phyloP scores from a whole-genome alignment of 176 grass and related monocot genomes.

The Otatea glauca region DNA sequence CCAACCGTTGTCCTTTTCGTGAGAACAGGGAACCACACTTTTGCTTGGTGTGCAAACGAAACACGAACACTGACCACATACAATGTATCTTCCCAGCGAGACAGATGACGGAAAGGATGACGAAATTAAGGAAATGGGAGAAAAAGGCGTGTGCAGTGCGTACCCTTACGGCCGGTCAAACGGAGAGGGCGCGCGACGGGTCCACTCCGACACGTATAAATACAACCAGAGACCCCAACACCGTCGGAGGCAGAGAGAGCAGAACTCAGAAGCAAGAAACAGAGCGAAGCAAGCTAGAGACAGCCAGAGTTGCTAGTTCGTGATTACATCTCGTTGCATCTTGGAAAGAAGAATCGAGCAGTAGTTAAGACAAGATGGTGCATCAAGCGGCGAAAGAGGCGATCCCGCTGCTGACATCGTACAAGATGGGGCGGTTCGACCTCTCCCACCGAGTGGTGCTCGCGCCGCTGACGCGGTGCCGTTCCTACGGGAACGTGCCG shows the following conservation, averaged over 20 bases:
- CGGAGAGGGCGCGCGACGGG: neutral
- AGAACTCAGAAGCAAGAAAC: neutral
- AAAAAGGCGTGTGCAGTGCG: too few species aligned
- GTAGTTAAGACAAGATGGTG: neutral
- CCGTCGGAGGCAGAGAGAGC: neutral
- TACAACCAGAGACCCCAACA: neutral
- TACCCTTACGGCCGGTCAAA: neutral
- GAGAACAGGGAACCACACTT: too few species aligned
- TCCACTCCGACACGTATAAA: neutral
- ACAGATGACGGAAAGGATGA: neutral
- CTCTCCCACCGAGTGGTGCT: slow-evolving; percentile 61
- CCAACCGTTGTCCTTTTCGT: too few species aligned
- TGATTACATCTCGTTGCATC: too few species aligned
- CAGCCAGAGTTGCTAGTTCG: neutral
- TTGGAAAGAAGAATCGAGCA: neutral
- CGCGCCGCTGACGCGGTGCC: slow-evolving; percentile 43
- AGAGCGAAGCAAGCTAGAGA: neutral
- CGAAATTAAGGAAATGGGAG: neutral
- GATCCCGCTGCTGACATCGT: slow-evolving; percentile 47
- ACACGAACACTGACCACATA: neutral
- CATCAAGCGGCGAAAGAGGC: neutral
- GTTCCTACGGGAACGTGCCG: slow-evolving; percentile 55
- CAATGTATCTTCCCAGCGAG: too few species aligned
- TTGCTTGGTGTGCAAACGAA: too few species aligned
- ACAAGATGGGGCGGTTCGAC: slow-evolving; percentile 52